Evolutionary conservation across 2,329 filamentous ascomycete species (phyloP).

Genomic region (Blumeriella jaapii): DNA sequence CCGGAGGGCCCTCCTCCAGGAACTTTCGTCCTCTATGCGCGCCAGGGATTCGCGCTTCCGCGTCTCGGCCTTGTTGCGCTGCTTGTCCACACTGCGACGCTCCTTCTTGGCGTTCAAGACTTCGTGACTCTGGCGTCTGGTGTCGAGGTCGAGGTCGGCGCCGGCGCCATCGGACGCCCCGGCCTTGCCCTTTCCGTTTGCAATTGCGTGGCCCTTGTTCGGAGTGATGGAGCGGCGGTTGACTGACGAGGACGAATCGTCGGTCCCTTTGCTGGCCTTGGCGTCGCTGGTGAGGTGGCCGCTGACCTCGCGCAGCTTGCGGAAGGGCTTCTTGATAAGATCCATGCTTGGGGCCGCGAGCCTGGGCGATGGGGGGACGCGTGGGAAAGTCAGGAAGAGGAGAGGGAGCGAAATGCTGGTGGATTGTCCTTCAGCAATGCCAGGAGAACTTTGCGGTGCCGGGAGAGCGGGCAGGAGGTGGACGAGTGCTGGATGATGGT

Average conservation of each 20-base stretch:
- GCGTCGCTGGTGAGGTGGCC: constrained; percentile 8
- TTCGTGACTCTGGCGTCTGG: constrained; percentile 18
- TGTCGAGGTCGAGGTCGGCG: constrained; percentile 8
- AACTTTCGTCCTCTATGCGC: constrained; percentile 25
- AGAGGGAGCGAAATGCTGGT: neutral
- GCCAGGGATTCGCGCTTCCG: constrained; percentile 22
- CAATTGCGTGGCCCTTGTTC: constrained; percentile 6
- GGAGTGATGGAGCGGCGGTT: neutral
- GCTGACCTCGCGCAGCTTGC: constrained; percentile 17
- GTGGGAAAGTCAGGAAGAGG: neutral
- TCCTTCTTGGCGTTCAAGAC: constrained; percentile 14
- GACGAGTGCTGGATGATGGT: too few relatives aligned
- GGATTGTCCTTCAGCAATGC: neutral
- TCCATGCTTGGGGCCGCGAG: constrained; percentile 17
- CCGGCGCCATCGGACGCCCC: neutral
- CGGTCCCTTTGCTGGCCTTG: constrained; percentile 9
- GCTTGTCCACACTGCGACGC: constrained; percentile 20
- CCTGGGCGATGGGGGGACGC: neutral
- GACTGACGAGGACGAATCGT: constrained; percentile 5
- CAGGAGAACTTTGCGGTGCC: neutral
- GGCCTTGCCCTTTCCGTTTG: constrained; percentile 2
- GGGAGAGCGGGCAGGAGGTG: neutral
- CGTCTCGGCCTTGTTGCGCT: constrained; percentile 17
- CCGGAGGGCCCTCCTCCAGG: constrained; percentile 20
- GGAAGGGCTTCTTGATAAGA: constrained; percentile 23